phyloP scores from a whole-genome alignment of 768 basidiomycete species.

The Mycena indigotica region DNA sequence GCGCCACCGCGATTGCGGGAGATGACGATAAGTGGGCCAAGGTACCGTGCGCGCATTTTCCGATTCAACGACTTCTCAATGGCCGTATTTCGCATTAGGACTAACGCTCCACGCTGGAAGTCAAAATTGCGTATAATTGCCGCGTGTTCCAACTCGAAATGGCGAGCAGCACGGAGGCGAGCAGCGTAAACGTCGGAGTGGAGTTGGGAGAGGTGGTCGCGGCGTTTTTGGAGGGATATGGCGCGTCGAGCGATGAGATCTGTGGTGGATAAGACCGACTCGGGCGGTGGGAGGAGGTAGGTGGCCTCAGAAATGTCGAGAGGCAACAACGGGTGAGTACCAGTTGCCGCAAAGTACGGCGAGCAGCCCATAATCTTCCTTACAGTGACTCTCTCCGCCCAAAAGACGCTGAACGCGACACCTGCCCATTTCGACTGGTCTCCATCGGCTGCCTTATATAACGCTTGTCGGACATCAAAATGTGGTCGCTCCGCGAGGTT shows the following conservation, averaged over 20 bases:
- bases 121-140: background rate
- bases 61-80: background rate
- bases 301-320: constrained; percentile 9
- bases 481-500: constrained; percentile 32
- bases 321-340: constrained; percentile 6
- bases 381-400: constrained; percentile 38
- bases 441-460: constrained; percentile 10
- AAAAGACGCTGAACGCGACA: constrained; percentile 29
- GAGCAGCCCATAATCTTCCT: constrained; percentile 32
- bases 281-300: constrained; percentile 26
- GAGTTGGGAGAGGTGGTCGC: constrained; percentile 12
- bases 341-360: constrained; percentile 34
- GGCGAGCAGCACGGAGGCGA: background rate
- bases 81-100: background rate
- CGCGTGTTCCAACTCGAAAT: background rate
- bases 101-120: background rate
- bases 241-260: constrained; percentile 28
- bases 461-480: constrained; percentile 33
- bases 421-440: constrained; percentile 34
- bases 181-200: constrained; percentile 14
- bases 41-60: constrained; percentile 33
- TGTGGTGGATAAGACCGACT: constrained; percentile 22
- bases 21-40: constrained; percentile 37
- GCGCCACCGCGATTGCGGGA: constrained; percentile 28
- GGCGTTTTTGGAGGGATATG: constrained; percentile 27